Evolutionary conservation across 495 filamentous ascomycete species (phyloP), one percentile per base, ranked within the genome.

Genomic region (Rostrohypoxylon terebratum): DNA sequence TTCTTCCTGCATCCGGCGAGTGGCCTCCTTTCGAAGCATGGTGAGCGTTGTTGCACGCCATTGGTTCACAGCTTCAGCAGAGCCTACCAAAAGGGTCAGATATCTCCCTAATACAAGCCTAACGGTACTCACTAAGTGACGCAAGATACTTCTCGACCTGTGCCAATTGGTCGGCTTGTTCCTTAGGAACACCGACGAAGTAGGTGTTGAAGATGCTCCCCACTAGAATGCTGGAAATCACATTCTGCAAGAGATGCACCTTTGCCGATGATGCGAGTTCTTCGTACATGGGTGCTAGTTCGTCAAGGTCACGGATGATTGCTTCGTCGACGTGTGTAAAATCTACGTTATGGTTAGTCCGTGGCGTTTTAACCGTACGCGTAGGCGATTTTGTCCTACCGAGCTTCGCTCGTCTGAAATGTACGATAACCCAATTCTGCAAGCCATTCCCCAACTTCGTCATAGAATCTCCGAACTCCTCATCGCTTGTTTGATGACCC

Each of bases 361-460:
- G 61, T 33, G 21, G 20, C 25, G 59, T 54, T 62, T 47, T 31
- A 25, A 13, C 54, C 50, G 25, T 59, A 65, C 33, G 31, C 18
- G 38, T 57, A 16, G 25, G 33, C 20, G 54, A 63, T 10, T 38
- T 33, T 51, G 65, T 75, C 82, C 25, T 76, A 85, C 85, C 83
- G 70, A 88, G 75, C 72, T 78, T 86, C 5, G 81, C 81, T 75
- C 81, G 81, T 66, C 87, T 79, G 55, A 88, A 88, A 75, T 85
- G 79, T 21, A 83, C 81, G 60, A 88, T 82, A 10, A 86, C 83
- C 87, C 87, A 89, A 69, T 87, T 87, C 79, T 89, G 87, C 77
- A 89, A 75, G 58, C 82, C 82, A 73, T 87, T 87, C 33, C 83
- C 85, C 53, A 89, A 68, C 72, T 78, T 80, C 59, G 78, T 71